Conservation (phyloP, 306 rosid genomes). For the Quillaja saponaria region DNA sequence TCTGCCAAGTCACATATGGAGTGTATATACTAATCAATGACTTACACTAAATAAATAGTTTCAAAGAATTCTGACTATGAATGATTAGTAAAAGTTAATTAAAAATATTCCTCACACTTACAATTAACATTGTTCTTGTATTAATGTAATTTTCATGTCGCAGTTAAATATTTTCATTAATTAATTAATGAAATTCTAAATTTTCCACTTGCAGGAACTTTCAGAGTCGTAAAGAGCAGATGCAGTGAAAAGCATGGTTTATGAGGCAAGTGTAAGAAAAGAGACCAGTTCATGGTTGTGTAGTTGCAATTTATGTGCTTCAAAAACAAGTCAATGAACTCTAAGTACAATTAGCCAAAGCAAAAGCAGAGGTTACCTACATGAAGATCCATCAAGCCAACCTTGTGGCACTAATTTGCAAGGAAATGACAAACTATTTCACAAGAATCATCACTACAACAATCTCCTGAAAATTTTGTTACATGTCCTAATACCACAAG, state of each 20-base stretch:
- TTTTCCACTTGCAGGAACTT: constrained; percentile 33
- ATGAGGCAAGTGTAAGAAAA: constrained; percentile 53
- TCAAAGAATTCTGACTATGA: too few species aligned
- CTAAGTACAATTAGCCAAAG: not conserved
- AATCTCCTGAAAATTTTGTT: constrained; percentile 30
- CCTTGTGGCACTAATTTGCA: constrained; percentile 46
- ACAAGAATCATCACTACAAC: not conserved
- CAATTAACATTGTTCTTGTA: too few species aligned
- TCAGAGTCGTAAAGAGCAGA: constrained; percentile 55
- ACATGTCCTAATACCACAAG: not conserved
- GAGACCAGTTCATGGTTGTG: constrained; percentile 27
- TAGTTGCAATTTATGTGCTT: constrained; percentile 56
- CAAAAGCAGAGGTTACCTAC: too few species aligned
- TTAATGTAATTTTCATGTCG: too few species aligned
- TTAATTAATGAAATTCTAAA: too few species aligned
- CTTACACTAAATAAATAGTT: too few species aligned
- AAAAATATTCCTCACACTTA: too few species aligned
- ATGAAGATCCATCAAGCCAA: constrained; percentile 38
- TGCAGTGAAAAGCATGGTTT: constrained; percentile 57
- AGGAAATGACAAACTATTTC: constrained; percentile 44
- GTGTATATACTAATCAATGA: too few species aligned
- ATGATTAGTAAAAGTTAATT: not conserved
- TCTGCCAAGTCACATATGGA: too few species aligned
- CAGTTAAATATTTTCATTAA: too few species aligned
- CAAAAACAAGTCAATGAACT: constrained; percentile 55